These are phyloP conservation scores for Globisporangium polare DNA, from an alignment of 352 stramenopile genomes.

Conservation along the genomic window DNA sequence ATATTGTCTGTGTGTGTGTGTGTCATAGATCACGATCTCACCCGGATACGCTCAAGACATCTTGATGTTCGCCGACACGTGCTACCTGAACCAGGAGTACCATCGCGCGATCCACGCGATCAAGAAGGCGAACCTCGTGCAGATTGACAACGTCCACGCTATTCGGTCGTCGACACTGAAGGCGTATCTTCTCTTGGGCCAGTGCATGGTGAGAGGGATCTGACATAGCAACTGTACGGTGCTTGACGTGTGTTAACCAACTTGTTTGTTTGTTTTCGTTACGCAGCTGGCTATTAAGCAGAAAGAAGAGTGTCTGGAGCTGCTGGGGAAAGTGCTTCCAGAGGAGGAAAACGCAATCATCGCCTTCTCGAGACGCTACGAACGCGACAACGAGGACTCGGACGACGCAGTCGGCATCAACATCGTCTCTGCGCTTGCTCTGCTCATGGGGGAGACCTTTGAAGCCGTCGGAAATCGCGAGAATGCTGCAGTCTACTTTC, in stretches of 20 bases:
- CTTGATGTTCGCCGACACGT: constrained; percentile 77
- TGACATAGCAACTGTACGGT: neutral
- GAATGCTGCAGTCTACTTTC: constrained; percentile 74
- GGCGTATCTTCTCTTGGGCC: constrained; percentile 56
- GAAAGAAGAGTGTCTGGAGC: constrained; percentile 77
- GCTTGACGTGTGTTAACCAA: neutral
- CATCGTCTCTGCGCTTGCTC: constrained; percentile 69
- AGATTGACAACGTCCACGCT: constrained; percentile 21
- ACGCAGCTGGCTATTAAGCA: constrained; percentile 79
- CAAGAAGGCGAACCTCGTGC: constrained; percentile 41
- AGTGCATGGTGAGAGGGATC: constrained; percentile 51
- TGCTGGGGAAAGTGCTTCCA: constrained; percentile 56
- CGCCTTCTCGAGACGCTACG: constrained; percentile 39
- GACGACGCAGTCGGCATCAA: constrained; percentile 45
- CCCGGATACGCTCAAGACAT: constrained; percentile 38
- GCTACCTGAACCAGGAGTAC: constrained; percentile 62
- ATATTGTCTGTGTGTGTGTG: constrained; percentile 3
- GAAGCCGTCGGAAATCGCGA: constrained; percentile 82
- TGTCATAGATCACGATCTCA: constrained; percentile 47
- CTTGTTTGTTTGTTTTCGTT: no score
- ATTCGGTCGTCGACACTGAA: constrained; percentile 30
- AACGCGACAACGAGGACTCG: constrained; percentile 15
- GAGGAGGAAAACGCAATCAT: constrained; percentile 58
- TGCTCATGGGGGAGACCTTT: constrained; percentile 82
- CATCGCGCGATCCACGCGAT: constrained; percentile 77